These are phyloP conservation scores for Pouteria campechiana DNA, from an alignment of 179 eudicot genomes.

Conservation along the genomic window DNA sequence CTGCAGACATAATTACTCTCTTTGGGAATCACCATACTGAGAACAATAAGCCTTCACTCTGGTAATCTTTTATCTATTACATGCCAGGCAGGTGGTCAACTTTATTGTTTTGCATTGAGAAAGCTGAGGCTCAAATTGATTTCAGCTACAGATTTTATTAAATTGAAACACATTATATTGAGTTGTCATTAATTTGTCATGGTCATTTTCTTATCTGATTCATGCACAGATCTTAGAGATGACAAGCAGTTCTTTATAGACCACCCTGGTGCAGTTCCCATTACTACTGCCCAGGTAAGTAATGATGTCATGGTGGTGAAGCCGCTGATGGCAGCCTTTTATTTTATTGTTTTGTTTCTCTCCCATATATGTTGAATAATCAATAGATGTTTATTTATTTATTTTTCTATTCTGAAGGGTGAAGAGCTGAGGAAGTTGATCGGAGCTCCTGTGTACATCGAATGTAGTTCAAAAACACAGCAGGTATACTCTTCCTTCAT, in stretches of 20 bases:
- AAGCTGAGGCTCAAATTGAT: too few species aligned
- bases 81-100: too few species aligned
- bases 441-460: slow-evolving; percentile 79
- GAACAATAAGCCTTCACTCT: too few species aligned
- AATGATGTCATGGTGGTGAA: background rate
- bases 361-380: background rate
- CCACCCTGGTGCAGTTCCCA: slow-evolving; percentile 74
- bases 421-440: slow-evolving; percentile 70
- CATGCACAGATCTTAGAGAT: slow-evolving; percentile 81
- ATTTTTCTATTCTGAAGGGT: slow-evolving; percentile 31
- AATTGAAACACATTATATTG: too few species aligned
- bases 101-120: too few species aligned
- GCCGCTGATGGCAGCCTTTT: background rate
- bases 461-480: slow-evolving; percentile 87
- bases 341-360: background rate
- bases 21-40: too few species aligned
- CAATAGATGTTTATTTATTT: too few species aligned
- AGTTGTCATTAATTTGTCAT: too few species aligned
- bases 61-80: too few species aligned
- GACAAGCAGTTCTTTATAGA: slow-evolving; percentile 58
- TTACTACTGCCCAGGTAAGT: slow-evolving; percentile 53
- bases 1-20: too few species aligned
- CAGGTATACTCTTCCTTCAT: slow-evolving; percentile 29
- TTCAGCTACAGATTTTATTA: too few species aligned
- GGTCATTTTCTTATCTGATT: too few species aligned